Conservation (phyloP, 257 asterid species). For the Solanum tacnaense region DNA sequence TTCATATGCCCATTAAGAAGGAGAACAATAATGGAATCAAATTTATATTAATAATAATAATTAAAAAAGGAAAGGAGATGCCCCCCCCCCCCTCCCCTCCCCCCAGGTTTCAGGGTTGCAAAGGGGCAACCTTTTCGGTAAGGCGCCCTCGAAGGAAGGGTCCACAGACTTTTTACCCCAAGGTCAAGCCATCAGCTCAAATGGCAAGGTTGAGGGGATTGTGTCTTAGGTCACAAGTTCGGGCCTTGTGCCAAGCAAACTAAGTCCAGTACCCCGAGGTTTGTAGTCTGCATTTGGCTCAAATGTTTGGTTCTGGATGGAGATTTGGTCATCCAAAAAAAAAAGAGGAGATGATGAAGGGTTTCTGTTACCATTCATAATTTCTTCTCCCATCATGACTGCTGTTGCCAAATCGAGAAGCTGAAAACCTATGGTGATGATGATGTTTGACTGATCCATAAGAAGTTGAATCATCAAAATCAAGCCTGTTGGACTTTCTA, state of each 20-base stretch:
- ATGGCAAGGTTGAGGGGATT: not conserved
- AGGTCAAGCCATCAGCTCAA: not conserved
- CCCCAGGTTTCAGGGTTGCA: not conserved
- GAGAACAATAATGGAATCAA: not conserved
- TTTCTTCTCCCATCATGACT: slow-evolving; percentile 30
- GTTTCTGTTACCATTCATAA: slow-evolving; percentile 16
- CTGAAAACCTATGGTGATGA: slow-evolving; percentile 31
- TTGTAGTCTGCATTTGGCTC: not conserved
- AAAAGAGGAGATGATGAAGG: not conserved
- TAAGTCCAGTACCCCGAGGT: not conserved
- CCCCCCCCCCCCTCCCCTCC: too few relatives aligned
- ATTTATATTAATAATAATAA: not conserved
- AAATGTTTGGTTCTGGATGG: not conserved
- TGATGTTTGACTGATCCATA: slow-evolving; percentile 18
- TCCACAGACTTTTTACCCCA: not conserved
- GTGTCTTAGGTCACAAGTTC: not conserved
- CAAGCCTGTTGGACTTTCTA: slow-evolving; percentile 7
- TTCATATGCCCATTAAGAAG: not conserved
- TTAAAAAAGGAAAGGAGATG: not conserved
- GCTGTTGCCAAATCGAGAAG: slow-evolving; percentile 41
- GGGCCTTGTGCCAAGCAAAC: not conserved
- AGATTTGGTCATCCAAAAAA: not conserved
- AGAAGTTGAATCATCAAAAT: slow-evolving; percentile 23
- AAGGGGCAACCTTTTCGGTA: not conserved
- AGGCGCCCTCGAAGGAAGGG: not conserved